Evolutionary conservation across 306 rosid genomes (phyloP), one percentile per base, ranked within the genome.

Genomic region (Chamaecrista fasciculata): DNA sequence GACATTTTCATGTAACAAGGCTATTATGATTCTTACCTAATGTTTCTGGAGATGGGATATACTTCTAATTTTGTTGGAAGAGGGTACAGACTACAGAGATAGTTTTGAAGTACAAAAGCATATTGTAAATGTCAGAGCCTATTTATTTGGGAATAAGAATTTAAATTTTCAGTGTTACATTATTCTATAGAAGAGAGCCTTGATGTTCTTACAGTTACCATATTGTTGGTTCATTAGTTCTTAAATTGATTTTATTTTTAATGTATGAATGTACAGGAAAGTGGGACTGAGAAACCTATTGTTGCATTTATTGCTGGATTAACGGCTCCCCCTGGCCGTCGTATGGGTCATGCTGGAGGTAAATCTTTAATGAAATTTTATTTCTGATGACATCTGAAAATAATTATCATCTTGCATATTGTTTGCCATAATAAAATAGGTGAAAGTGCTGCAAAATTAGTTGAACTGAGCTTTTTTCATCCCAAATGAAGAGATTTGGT

Each of bases 311-410:
- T 95, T 82, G 99, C 97, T 81, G 99, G 99, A 71, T 86, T 95
- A 69, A 95, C 97, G 74, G 99, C 99, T 59, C 99, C 99, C 23
- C 99, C 99, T 25, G 99, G 99, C 20, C 97, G 97, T 50, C 96
- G 99, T 25, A 95, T 95, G 99, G 99, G 99, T 71, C 99, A 95
- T 69, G 99, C 99, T 62, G 99, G 99, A 77, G 97, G 99, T 89
- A 81, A 56, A 48, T 37, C 25, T 56, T 21, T 62, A 56, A 36
- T 69, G n/a, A 74, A 34, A 11, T 15, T 66, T 31, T 53, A 18
- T 37, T 24, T 63, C 16, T 75, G 16, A 52, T 67, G 25, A 11
- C 72, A 23, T 76, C 10, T 57, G 44, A 19, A 33, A 39, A 48
- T 15, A 71, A 47, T 60, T 71, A 46, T 26, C 11, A 66, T 23